phyloP scores from a whole-genome alignment of 495 filamentous ascomycete genomes.

The Jackrogersella minutella region DNA sequence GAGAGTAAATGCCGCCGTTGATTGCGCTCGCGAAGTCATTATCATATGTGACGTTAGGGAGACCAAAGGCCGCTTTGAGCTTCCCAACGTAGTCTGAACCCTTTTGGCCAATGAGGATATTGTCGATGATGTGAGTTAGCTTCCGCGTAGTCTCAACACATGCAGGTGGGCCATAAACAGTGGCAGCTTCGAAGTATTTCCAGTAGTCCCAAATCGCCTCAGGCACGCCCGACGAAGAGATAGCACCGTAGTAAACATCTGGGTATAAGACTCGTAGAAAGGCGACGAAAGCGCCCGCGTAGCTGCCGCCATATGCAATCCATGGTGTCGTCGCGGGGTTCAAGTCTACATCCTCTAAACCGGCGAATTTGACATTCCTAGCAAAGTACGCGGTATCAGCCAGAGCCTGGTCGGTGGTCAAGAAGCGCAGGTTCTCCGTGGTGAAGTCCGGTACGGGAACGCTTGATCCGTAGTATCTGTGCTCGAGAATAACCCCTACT shows the following conservation, averaged over 20 bases:
- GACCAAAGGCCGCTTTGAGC: constrained; percentile 68
- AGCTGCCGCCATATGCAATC: constrained; percentile 78
- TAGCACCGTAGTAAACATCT: constrained; percentile 71
- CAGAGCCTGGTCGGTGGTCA: constrained; percentile 77
- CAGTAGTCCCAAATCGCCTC: constrained; percentile 76
- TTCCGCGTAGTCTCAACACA: constrained; percentile 66
- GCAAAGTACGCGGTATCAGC: constrained; percentile 79
- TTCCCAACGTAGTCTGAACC: constrained; percentile 53
- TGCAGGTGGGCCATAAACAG: constrained; percentile 57
- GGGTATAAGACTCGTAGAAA: constrained; percentile 75
- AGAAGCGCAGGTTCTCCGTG: constrained; percentile 71
- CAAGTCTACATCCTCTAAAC: constrained; percentile 67
- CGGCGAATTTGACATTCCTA: constrained; percentile 67
- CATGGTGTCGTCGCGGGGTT: constrained; percentile 66
- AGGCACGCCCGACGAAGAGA: constrained; percentile 75
- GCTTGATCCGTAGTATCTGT: constrained; percentile 75
- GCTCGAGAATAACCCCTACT: constrained; percentile 78
- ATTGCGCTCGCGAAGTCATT: constrained; percentile 69
- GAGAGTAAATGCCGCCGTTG: constrained; percentile 57
- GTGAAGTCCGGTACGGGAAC: constrained; percentile 66
- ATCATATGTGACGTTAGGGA: constrained; percentile 63
- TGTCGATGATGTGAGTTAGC: constrained; percentile 68
- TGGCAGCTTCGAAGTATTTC: constrained; percentile 73
- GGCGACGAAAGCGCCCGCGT: constrained; percentile 75
- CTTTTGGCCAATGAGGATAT: constrained; percentile 65